These are phyloP conservation scores for Arthromyces matolae DNA, from an alignment of 768 basidiomycete genomes.

Conservation along the genomic window DNA sequence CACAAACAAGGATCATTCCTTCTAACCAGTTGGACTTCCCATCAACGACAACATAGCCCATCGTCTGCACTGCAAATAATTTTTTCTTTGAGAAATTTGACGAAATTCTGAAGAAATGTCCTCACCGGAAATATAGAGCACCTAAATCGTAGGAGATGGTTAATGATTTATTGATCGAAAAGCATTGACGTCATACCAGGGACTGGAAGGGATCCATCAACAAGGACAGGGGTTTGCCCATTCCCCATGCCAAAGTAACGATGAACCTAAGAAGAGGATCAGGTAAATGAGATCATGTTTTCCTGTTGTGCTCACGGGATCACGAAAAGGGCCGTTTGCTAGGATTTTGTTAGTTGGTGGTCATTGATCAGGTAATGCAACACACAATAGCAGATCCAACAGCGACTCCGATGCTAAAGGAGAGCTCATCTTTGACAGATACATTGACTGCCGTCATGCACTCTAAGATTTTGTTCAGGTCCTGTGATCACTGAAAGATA, in stretches of 20 bases:
- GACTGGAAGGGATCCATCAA: conserved; percentile 91
- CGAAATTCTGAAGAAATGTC: background rate
- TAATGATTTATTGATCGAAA: background rate
- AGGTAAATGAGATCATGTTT: background rate
- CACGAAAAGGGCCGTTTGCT: conserved; percentile 86
- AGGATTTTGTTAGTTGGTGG: no score
- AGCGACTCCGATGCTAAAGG: conserved; percentile 85
- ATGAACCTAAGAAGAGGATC: conserved; percentile 48
- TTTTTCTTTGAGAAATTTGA: background rate
- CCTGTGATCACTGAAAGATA: no score
- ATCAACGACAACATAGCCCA: conserved; percentile 79
- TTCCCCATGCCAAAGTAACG: conserved; percentile 72
- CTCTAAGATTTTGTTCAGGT: no score
- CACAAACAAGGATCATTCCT: conserved; percentile 37
- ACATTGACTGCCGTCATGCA: conserved; percentile 87
- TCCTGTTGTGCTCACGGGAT: conserved; percentile 53
- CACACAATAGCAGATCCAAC: conserved; percentile 80
- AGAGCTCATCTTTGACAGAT: conserved; percentile 87
- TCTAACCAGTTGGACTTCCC: conserved; percentile 85
- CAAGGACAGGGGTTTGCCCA: conserved; percentile 75
- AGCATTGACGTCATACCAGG: conserved; percentile 41
- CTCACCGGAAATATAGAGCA: conserved; percentile 19
- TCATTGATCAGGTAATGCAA: no score
- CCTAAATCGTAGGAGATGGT: conserved; percentile 38
- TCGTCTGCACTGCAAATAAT: conserved; percentile 58